Evolutionary conservation across 345 rosid species (phyloP).

Genomic region (Turritis glabra): DNA sequence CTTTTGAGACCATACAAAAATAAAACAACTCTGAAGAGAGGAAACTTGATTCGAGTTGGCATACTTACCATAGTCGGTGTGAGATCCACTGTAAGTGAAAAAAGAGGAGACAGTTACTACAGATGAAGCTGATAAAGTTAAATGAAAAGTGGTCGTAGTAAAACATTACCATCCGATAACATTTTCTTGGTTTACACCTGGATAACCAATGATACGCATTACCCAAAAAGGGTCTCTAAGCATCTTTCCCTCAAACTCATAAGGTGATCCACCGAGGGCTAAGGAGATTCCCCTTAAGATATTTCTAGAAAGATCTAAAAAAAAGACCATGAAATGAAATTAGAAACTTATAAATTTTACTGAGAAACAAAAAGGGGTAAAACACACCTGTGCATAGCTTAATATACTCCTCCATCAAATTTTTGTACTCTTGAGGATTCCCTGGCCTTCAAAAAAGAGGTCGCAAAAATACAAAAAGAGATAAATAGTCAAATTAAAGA

Average conservation of each 20-base stretch:
- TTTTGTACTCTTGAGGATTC: conserved; percentile 53
- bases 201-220: conserved; percentile 73
- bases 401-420: conserved; percentile 61
- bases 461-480: neutral
- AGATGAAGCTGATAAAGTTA: neutral
- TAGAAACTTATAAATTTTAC: neutral
- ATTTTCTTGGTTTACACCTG: conserved; percentile 49
- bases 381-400: conserved; percentile 66
- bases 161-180: conserved; percentile 68
- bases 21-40: neutral
- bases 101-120: neutral
- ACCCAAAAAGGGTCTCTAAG: conserved; percentile 86
- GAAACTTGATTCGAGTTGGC: neutral
- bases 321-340: conserved; percentile 9
- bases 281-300: conserved; percentile 72
- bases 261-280: conserved; percentile 65
- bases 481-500: neutral
- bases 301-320: conserved; percentile 67
- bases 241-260: conserved; percentile 71
- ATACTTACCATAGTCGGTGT: conserved; percentile 76
- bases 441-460: conserved; percentile 53
- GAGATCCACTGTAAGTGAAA: conserved; percentile 55
- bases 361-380: neutral
- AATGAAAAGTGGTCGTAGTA: neutral
- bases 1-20: neutral